These are phyloP conservation scores for Vanderwaltozyma yarrowii DNA, from an alignment of 805 yeast genomes.

Conservation along the genomic window DNA sequence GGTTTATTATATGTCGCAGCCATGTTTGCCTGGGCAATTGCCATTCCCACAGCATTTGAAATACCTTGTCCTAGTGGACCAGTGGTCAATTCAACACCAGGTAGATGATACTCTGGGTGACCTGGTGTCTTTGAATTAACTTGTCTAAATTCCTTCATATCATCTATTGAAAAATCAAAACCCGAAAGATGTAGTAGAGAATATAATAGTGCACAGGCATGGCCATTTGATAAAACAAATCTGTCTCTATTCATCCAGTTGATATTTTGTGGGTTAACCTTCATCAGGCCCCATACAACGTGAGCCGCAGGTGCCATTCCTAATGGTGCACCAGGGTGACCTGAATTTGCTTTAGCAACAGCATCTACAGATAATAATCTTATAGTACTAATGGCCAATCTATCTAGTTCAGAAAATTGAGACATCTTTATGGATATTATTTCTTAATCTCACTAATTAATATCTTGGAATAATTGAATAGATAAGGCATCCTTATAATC, in stretches of 20 bases:
- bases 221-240: constrained; percentile 93
- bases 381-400: constrained; percentile 73
- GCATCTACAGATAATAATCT: constrained; percentile 83
- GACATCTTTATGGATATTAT: constrained; percentile 15
- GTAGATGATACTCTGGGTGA: constrained; percentile 87
- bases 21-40: constrained; percentile 83
- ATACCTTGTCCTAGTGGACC: constrained; percentile 99
- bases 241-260: constrained; percentile 92
- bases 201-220: constrained; percentile 88
- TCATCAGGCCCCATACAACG: constrained; percentile 69
- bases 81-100: constrained; percentile 95
- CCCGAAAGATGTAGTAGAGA: constrained; percentile 79
- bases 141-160: constrained; percentile 85
- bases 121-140: constrained; percentile 90
- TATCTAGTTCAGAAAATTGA: constrained; percentile 49
- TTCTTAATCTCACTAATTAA: neutral
- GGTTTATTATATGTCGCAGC: constrained; percentile 94
- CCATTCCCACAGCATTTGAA: constrained; percentile 91
- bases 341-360: constrained; percentile 82
- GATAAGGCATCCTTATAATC: too few species aligned
- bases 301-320: constrained; percentile 97
- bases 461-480: too few species aligned
- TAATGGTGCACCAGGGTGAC: constrained; percentile 99
- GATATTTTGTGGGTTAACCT: constrained; percentile 83
- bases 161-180: constrained; percentile 64